Percentiles rank a stretch among this genome's conserved stretches.
Conservation (phyloP, 164 flowering plant species). For the Vitis rupestris region DNA sequence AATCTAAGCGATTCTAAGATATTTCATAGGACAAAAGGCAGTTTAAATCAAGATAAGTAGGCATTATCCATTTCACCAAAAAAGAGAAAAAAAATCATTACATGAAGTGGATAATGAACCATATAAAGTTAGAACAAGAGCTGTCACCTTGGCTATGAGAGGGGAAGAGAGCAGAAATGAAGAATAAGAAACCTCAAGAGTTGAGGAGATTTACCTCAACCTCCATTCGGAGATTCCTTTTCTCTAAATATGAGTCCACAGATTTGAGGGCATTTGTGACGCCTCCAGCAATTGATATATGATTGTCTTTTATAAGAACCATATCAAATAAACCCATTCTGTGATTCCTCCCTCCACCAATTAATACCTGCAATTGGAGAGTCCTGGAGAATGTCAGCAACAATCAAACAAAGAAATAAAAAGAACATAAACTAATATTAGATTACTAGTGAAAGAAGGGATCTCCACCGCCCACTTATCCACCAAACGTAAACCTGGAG, state of each 20-base stretch:
- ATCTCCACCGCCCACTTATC: constrained; percentile 95
- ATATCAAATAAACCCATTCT: constrained; percentile 96
- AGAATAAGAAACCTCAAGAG: neutral
- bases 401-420: constrained; percentile 5
- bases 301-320: constrained; percentile 97
- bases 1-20: neutral
- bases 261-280: constrained; percentile 66
- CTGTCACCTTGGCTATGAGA: no score
- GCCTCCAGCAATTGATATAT: constrained; percentile 87
- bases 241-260: constrained; percentile 67
- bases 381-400: constrained; percentile 4
- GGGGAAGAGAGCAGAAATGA: no score
- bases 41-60: neutral
- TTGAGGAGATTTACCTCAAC: constrained; percentile 63
- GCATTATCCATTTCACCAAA: neutral
- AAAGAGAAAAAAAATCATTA: neutral
- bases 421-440: neutral
- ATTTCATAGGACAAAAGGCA: neutral
- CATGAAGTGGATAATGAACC: neutral
- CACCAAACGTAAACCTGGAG: constrained; percentile 95
- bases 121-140: neutral
- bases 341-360: constrained; percentile 95
- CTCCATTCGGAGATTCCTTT: constrained; percentile 72
- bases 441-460: constrained; percentile 26
- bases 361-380: constrained; percentile 59